phyloP scores from a whole-genome alignment of 805 yeast species.

The Candida saitoana region DNA sequence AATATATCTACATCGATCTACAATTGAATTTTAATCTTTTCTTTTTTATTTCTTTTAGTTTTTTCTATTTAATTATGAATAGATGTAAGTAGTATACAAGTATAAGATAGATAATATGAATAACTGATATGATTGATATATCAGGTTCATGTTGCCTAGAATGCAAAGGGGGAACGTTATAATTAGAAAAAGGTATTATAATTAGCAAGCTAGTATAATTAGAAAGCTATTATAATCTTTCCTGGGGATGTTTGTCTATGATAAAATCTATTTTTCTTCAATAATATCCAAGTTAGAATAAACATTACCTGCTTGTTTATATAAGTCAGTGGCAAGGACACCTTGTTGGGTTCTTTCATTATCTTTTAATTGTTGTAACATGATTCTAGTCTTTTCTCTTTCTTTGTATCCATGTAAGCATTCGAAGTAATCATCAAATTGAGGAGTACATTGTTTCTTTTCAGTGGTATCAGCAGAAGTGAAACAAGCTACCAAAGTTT shows the following conservation, averaged over 20 bases:
- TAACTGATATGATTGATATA: not conserved
- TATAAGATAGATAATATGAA: constrained; percentile 1
- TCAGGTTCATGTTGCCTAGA: constrained; percentile 1
- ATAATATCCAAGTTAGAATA: constrained; percentile 44
- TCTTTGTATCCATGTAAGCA: constrained; percentile 46
- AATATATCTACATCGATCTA: too few relatives aligned
- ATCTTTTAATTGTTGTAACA: constrained; percentile 44
- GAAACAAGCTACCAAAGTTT: constrained; percentile 40
- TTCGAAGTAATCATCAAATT: constrained; percentile 43
- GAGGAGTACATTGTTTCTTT: constrained; percentile 41
- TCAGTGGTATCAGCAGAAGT: constrained; percentile 41
- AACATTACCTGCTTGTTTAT: constrained; percentile 36
- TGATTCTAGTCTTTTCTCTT: constrained; percentile 41
- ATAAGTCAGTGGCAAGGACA: constrained; percentile 40
- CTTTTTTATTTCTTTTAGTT: too few relatives aligned
- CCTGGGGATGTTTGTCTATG: too few relatives aligned
- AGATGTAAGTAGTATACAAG: constrained; percentile 1
- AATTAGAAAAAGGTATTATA: too few relatives aligned
- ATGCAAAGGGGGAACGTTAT: not conserved
- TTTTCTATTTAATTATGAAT: not conserved
- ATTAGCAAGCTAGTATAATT: too few relatives aligned
- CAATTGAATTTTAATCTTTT: not conserved
- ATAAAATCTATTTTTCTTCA: constrained; percentile 8
- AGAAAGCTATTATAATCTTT: too few relatives aligned
- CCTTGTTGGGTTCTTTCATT: constrained; percentile 39